phyloP scores from a whole-genome alignment of 805 yeast species.

The Wickerhamiella occidentalis region DNA sequence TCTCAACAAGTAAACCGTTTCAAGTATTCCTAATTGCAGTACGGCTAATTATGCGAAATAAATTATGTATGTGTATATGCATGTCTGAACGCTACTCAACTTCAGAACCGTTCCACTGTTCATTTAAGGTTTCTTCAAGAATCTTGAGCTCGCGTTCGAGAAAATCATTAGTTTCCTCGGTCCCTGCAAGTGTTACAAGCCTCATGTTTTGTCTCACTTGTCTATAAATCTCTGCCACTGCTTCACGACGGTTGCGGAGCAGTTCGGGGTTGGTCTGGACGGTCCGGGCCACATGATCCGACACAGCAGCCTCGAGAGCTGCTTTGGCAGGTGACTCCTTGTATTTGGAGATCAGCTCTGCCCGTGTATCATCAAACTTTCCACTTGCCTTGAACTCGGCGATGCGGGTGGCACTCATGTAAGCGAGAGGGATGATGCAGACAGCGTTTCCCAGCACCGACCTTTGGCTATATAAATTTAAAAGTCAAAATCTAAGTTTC shows the following conservation, averaged over 20 bases:
- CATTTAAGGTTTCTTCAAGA: neutral
- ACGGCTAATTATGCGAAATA: no score
- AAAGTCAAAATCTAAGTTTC: no score
- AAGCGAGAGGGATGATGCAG: neutral
- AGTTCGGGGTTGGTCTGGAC: neutral
- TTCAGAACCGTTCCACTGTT: neutral
- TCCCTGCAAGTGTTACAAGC: neutral
- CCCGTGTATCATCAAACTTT: slow-evolving; percentile 1
- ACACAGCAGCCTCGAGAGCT: neutral
- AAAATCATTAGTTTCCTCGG: neutral
- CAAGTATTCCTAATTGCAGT: no score
- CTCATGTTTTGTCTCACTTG: neutral
- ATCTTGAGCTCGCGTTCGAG: neutral
- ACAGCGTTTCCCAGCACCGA: no score
- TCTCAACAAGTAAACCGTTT: no score
- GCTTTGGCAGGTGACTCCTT: neutral
- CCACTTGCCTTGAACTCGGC: slow-evolving; percentile 1
- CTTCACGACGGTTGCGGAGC: neutral
- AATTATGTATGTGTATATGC: neutral
- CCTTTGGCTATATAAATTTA: no score
- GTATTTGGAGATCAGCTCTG: neutral
- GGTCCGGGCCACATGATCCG: neutral
- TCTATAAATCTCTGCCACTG: neutral
- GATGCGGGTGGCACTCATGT: neutral
- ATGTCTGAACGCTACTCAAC: neutral